Evolutionary conservation across 495 filamentous ascomycete genomes (phyloP).

Genomic region (Tricharina praecox): DNA sequence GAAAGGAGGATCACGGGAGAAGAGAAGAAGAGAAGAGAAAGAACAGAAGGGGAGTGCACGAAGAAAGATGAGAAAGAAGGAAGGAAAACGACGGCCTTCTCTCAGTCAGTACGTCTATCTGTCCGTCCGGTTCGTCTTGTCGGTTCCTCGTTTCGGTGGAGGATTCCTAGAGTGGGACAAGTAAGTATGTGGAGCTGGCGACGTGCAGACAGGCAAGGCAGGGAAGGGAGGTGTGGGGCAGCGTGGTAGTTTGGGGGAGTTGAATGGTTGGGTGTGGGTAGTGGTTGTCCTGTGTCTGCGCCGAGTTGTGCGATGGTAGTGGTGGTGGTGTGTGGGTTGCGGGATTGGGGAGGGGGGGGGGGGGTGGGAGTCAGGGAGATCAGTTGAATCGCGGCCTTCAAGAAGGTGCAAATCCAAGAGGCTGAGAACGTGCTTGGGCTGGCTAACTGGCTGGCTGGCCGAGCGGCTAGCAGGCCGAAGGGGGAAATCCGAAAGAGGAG

Average conservation of each 20-base stretch:
- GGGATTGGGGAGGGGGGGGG: too few relatives aligned
- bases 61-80: background rate
- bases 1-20: background rate
- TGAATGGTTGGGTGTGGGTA: too few relatives aligned
- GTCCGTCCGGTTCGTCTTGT: too few relatives aligned
- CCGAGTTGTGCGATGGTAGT: too few relatives aligned
- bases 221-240: background rate
- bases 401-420: background rate
- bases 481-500: background rate
- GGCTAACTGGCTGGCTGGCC: too few relatives aligned
- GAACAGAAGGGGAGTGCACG: conserved; percentile 3
- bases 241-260: too few relatives aligned
- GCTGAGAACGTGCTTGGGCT: conserved; percentile 4
- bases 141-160: conserved; percentile 2
- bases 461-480: background rate
- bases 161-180: background rate
- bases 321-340: too few relatives aligned
- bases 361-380: conserved; percentile 2
- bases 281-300: too few relatives aligned
- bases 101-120: too few relatives aligned
- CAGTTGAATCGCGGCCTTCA: conserved; percentile 7
- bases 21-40: background rate
- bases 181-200: background rate
- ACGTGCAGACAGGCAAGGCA: background rate
- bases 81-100: conserved; percentile 2